Conservation (phyloP, 2,329 filamentous ascomycete species). For the Paraconiothyrium sp. region DNA sequence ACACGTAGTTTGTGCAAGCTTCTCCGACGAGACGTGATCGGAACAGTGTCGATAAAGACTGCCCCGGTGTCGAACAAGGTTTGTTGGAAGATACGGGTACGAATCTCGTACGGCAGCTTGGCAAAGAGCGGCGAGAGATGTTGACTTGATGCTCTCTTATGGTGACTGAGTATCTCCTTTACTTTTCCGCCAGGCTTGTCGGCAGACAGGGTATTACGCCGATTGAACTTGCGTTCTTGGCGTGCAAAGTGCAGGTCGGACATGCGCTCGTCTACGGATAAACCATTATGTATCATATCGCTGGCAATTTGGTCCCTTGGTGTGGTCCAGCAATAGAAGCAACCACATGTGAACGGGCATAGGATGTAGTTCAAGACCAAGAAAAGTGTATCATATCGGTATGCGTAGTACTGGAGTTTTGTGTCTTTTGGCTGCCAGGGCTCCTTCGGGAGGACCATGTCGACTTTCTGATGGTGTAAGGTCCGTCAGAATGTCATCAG, state of each 20-base stretch:
- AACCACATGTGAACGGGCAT: slow-evolving; percentile 3
- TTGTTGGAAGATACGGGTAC: not conserved
- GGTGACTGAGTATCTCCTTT: not conserved
- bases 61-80: slow-evolving; percentile 9
- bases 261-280: slow-evolving; percentile 1
- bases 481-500: not conserved
- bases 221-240: slow-evolving; percentile 2
- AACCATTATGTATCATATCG: not conserved
- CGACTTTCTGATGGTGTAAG: not conserved
- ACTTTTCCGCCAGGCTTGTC: slow-evolving; percentile 1
- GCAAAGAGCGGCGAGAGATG: slow-evolving; percentile 2
- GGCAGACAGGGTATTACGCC: slow-evolving; percentile 7
- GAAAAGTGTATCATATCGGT: not conserved
- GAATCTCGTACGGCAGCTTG: slow-evolving; percentile 10
- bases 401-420: slow-evolving; percentile 4
- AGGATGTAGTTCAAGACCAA: not conserved
- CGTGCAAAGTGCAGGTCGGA: slow-evolving; percentile 7
- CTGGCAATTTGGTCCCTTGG: not conserved
- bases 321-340: not conserved
- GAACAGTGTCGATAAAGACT: not conserved
- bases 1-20: slow-evolving; percentile 2
- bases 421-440: not conserved
- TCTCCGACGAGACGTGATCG: not conserved
- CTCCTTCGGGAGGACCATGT: not conserved
- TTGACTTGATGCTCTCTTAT: not conserved